phyloP scores from a whole-genome alignment of 306 rosid species.

The Quercus berberidifolia region DNA sequence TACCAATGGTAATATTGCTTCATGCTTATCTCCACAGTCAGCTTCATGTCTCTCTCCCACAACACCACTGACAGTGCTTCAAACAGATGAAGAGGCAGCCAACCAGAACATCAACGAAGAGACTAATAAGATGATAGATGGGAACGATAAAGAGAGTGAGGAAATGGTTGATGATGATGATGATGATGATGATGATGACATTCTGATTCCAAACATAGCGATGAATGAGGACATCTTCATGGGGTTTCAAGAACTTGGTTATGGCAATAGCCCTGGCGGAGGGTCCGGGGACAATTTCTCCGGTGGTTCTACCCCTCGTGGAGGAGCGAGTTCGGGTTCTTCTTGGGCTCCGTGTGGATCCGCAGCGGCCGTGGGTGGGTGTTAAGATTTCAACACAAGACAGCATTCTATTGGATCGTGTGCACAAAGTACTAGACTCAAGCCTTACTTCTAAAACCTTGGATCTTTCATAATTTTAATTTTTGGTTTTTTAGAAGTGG shows the following conservation, averaged over 20 bases:
- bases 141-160: neutral
- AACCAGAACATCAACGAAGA: neutral
- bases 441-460: neutral
- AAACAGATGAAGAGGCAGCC: slow-evolving; percentile 12
- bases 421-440: too few relatives aligned
- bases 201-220: slow-evolving; percentile 41
- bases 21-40: slow-evolving; percentile 18
- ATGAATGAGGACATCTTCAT: slow-evolving; percentile 37
- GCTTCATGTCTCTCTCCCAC: slow-evolving; percentile 13
- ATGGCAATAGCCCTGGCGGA: neutral
- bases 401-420: too few relatives aligned
- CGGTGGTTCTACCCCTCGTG: too few relatives aligned
- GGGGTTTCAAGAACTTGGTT: slow-evolving; percentile 19
- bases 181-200: slow-evolving; percentile 13
- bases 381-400: neutral
- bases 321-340: neutral
- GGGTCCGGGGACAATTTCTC: slow-evolving; percentile 3
- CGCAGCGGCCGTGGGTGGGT: slow-evolving; percentile 13
- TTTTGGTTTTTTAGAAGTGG: neutral
- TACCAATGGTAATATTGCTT: neutral
- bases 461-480: too few relatives aligned
- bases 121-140: neutral
- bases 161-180: neutral
- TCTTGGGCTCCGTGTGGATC: slow-evolving; percentile 16
- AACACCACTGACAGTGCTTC: slow-evolving; percentile 11